phyloP scores from a whole-genome alignment of 192 early-diverging fungal genomes.

The Podila verticillata region DNA sequence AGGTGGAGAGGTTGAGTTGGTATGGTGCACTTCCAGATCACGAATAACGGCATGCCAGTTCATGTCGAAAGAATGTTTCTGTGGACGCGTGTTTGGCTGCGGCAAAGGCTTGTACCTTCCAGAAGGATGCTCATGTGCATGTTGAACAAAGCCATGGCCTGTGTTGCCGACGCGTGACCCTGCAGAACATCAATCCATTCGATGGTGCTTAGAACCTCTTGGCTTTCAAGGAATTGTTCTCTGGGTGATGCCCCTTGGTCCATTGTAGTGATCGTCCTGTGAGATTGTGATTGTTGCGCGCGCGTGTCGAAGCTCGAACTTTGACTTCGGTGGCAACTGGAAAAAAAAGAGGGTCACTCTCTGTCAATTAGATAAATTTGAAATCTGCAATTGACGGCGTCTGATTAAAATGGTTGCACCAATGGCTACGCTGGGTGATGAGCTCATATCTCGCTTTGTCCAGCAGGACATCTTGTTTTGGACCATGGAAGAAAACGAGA shows the following conservation, averaged over 20 bases:
- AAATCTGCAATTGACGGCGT: background rate
- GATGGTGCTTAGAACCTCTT: conserved; percentile 42
- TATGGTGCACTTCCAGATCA: background rate
- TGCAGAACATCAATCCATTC: conserved; percentile 38
- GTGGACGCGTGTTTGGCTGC: no score
- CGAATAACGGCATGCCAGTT: no score
- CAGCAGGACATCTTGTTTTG: no score
- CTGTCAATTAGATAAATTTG: background rate
- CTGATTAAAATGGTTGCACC: background rate
- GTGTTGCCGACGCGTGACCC: background rate
- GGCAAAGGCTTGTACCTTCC: conserved; percentile 8
- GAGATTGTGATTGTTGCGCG: background rate
- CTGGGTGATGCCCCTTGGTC: conserved; percentile 13
- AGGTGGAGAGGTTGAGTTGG: background rate
- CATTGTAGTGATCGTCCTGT: no score
- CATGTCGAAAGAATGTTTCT: no score
- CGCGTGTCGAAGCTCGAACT: background rate
- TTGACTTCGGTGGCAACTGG: background rate
- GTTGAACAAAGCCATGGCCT: conserved; percentile 37
- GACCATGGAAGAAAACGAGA: no score
- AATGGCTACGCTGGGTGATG: background rate
- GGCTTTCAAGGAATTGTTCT: conserved; percentile 28
- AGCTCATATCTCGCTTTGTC: background rate
- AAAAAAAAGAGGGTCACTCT: background rate
- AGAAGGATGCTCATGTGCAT: conserved; percentile 16